Evolutionary conservation across 169 alveolate genomes (phyloP).

Genomic region (Babesia bovis): DNA sequence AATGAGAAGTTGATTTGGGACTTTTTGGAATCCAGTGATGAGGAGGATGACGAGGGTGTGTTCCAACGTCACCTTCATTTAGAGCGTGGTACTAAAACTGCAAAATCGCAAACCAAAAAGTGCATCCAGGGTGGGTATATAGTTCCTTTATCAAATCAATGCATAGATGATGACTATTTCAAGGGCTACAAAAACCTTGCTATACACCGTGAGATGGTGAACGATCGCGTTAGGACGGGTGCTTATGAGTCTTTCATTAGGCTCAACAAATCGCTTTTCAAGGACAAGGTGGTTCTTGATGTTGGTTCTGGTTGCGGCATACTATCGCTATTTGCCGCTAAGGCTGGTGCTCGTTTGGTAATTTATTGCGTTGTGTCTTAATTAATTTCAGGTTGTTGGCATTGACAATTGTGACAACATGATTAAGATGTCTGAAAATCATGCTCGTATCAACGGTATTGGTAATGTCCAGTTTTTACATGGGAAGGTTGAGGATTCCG

Average conservation of each 20-base stretch:
- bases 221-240: slow-evolving; percentile 87
- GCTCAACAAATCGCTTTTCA: slow-evolving; percentile 72
- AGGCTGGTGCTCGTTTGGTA: slow-evolving; percentile 93
- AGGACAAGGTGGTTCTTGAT: slow-evolving; percentile 91
- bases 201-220: slow-evolving; percentile 91
- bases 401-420: slow-evolving; percentile 91
- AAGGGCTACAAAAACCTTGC: slow-evolving; percentile 86
- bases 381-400: slow-evolving; percentile 77
- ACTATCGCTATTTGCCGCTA: slow-evolving; percentile 92
- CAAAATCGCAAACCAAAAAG: background rate
- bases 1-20: slow-evolving; percentile 67
- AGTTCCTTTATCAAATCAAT: background rate
- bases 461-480: slow-evolving; percentile 67
- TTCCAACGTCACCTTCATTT: background rate
- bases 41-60: slow-evolving; percentile 43
- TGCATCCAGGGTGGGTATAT: background rate
- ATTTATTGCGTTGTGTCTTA: slow-evolving; percentile 81
- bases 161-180: slow-evolving; percentile 78
- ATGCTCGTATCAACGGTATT: slow-evolving; percentile 91
- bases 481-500: slow-evolving; percentile 76
- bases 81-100: slow-evolving; percentile 22
- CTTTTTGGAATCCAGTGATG: slow-evolving; percentile 65
- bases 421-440: slow-evolving; percentile 83
- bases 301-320: slow-evolving; percentile 98
- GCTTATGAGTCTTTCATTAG: slow-evolving; percentile 88